These are phyloP conservation scores for Backusella australiensis DNA, from an alignment of 192 early-diverging fungal genomes.

Conservation along the genomic window DNA sequence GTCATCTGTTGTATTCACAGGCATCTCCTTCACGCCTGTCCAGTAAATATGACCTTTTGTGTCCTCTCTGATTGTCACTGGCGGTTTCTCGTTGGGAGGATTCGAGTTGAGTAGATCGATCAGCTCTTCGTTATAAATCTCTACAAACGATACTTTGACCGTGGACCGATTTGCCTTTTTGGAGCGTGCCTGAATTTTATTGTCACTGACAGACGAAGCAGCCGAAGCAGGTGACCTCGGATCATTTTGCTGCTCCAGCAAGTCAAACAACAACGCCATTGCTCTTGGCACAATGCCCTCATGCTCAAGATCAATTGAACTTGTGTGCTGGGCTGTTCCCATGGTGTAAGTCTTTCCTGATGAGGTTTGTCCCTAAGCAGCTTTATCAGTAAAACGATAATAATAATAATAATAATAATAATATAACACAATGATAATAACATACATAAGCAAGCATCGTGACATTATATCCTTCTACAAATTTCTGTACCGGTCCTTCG, in stretches of 20 bases:
- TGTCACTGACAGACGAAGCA: background rate
- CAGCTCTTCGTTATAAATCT: conserved; percentile 97
- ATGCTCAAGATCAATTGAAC: conserved; percentile 26
- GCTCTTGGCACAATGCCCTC: conserved; percentile 75
- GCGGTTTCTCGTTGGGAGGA: conserved; percentile 52
- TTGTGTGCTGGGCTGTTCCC: conserved; percentile 65
- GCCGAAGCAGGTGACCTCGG: conserved; percentile 1
- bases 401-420: no score
- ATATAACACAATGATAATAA: background rate
- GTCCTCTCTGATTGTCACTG: conserved; percentile 81
- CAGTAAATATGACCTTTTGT: conserved; percentile 83
- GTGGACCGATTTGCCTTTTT: conserved; percentile 27
- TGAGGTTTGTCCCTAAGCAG: conserved; percentile 75
- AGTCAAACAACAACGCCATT: conserved; percentile 59
- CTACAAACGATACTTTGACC: conserved; percentile 86
- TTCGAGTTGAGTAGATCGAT: conserved; percentile 82
- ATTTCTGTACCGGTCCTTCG: conserved; percentile 29
- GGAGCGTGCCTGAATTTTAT: conserved; percentile 3
- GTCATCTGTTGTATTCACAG: conserved; percentile 67
- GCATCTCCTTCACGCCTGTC: conserved; percentile 79
- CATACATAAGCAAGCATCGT: conserved; percentile 87
- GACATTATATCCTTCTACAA: conserved; percentile 75
- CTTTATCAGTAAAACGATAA: background rate
- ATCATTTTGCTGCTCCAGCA: conserved; percentile 15
- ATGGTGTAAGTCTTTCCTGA: conserved; percentile 96